Evolutionary conservation across 1,284 basidiomycete genomes (phyloP).

Genomic region (Boletus hoseneyae): DNA sequence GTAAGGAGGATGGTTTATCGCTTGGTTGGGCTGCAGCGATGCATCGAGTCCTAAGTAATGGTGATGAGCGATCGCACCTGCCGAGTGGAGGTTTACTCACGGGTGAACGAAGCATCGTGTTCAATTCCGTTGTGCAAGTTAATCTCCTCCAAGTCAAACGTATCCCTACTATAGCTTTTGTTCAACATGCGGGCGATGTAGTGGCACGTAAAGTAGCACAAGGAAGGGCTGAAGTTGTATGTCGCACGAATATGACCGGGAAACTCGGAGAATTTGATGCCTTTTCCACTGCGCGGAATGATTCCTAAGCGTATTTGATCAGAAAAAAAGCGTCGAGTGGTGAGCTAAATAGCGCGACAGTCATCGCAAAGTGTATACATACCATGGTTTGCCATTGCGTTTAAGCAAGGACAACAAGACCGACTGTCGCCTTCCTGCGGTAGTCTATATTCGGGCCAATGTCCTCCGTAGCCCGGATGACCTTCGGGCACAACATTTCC

Average conservation of each 20-base stretch:
- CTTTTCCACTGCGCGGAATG: slow-evolving; percentile 59
- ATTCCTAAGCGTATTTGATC: slow-evolving; percentile 46
- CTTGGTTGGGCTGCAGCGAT: slow-evolving; percentile 50
- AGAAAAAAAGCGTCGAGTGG: not conserved
- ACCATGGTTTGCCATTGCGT: slow-evolving; percentile 75
- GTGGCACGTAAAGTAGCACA: slow-evolving; percentile 59
- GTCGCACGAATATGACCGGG: slow-evolving; percentile 41
- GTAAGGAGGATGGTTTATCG: slow-evolving; percentile 43
- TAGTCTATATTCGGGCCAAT: slow-evolving; percentile 64
- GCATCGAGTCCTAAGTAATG: slow-evolving; percentile 51
- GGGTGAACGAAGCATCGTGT: slow-evolving; percentile 68
- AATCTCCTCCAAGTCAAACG: slow-evolving; percentile 63
- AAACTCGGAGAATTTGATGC: slow-evolving; percentile 59
- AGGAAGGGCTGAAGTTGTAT: slow-evolving; percentile 64
- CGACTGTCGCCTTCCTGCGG: slow-evolving; percentile 63
- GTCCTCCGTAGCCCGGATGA: slow-evolving; percentile 52
- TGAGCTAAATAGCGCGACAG: not conserved
- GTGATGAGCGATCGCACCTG: not conserved
- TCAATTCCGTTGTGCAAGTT: slow-evolving; percentile 73
- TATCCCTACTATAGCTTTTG: slow-evolving; percentile 53
- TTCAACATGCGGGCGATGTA: slow-evolving; percentile 54
- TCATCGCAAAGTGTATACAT: slow-evolving; percentile 14
- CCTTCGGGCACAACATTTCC: slow-evolving; percentile 55
- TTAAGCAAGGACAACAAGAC: slow-evolving; percentile 67
- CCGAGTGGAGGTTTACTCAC: slow-evolving; percentile 23